A percentile compares a stretch with the other conserved stretches of the same genome.
phyloP scores from a whole-genome alignment of 2,329 filamentous ascomycete species.

The Ascochyta clinopodiicola region DNA sequence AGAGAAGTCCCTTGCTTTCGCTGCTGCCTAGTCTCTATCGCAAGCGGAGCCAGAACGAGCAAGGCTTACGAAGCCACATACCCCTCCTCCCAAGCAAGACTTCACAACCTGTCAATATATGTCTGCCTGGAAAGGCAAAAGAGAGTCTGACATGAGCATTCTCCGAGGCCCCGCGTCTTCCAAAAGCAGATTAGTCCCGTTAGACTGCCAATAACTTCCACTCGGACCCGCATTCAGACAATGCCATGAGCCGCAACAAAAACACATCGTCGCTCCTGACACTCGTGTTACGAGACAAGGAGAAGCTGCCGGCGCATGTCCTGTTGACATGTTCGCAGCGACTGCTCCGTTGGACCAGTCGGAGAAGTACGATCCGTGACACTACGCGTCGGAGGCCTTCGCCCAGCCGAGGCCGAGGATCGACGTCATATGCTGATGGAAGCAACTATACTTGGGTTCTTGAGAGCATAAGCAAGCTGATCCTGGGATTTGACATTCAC shows the following conservation, averaged over 20 bases:
- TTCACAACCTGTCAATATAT: not conserved
- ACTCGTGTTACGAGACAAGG: not conserved
- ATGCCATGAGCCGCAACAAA: not conserved
- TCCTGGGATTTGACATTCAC: no score
- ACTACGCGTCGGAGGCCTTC: not conserved
- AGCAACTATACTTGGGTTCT: not conserved
- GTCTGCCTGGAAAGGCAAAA: not conserved
- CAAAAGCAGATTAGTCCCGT: not conserved
- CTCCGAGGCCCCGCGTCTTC: not conserved
- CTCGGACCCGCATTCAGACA: not conserved
- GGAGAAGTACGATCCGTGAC: not conserved
- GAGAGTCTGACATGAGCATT: not conserved
- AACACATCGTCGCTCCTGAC: not conserved
- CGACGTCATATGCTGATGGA: conserved; percentile 1
- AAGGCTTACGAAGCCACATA: not conserved
- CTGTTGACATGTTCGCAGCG: not conserved
- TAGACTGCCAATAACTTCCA: not conserved
- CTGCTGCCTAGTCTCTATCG: not conserved
- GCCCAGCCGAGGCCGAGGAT: not conserved
- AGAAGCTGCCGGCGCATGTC: not conserved
- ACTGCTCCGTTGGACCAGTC: not conserved
- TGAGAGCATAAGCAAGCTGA: not conserved
- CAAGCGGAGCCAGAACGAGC: not conserved
- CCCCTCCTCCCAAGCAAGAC: not conserved
- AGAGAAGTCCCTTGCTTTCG: no score